Base-by-base conservation (phyloP, 768 basidiomycete species). In the Fibroporia radiculosa region DNA sequence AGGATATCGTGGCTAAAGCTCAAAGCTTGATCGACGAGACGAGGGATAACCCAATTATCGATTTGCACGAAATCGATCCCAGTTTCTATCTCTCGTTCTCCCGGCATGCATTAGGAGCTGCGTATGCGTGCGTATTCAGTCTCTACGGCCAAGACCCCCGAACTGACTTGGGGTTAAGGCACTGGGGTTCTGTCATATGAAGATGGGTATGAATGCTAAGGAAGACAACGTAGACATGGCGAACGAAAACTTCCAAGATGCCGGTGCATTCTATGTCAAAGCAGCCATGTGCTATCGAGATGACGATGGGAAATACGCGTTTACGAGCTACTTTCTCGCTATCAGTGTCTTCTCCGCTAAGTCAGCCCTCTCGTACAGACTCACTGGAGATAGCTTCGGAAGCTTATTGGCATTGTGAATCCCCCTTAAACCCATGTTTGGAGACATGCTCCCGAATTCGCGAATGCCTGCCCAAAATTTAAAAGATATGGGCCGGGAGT, bases 281-380 rank as follows among this genome's bases (percentile, higher is more conserved):
- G 64, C 68, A 16, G 64, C 64, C 6, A 50, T 42, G 5, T 37
- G 41, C 26, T 64, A 56, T 38, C 66, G 66, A 13, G 53, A 58
- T 16, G 72, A 74, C 47, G 70, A 72, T 33, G 67, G 72, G 55
- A 45, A 56, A 20, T 56, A 60, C 40, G 49, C 56, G 3, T 54
- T 56, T 53, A 40, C 37, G 62, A 50, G 6, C 18, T 22, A 12
- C 8, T 23, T 32, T 40, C 42, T 10, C 19, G 22, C 33, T 12
- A n/a, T n/a, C n/a, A n/a, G n/a, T 38, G 8, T 27, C 14, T n/a
- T 40, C 19, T 6, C 23, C 38, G 18, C 23, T 18, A 20, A 23
- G 20, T 10, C 29, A 10, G 29, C 7, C 20, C 6, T 35, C 20
- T 40, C 10, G 34, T 33, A 31, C 37, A 53, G 44, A 50, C 47